Evolutionary conservation across 805 yeast species (phyloP), one percentile per base, ranked within the genome.

Genomic region (Metschnikowia drakensbergensis): DNA sequence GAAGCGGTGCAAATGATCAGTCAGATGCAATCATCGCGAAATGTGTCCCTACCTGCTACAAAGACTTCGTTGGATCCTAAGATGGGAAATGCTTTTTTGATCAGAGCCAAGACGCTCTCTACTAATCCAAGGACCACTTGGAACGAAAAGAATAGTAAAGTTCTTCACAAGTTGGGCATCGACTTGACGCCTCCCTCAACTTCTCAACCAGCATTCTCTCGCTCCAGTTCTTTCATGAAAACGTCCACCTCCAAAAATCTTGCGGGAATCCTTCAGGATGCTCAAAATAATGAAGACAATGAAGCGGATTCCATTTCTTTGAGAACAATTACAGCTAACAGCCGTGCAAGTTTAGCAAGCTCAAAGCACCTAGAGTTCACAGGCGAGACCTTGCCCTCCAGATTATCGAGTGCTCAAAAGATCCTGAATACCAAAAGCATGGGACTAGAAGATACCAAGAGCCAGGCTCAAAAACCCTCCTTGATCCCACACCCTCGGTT

Each of bases 401-500:
- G 22, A 22, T 23, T 35, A 13, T 10, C 30, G 11, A 28, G 9
- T 25, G 22, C 39, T 10, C 25, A 6, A 26, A 39, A 27, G 27
- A 10, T 29, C 28, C 34, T 22, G 34, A 29, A 13, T 4, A 11
- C 29, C 6, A n/a, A 39, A 6, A 41, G 26, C 23, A 6, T 25
- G n/a, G 30, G 10, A 23, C 10, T 22, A 4, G 35, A 30, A 3
- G 10, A 26, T 6, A 5, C 30, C 34, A 43, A n/a, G 17, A 27
- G 6, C 8, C 43, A 4, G 28, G 35, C 26, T 5, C 46, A 30
- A 45, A 53, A 35, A 6, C 49, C 39, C 23, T 42, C 41, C 6
- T 58, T 68, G 45, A 67, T 71, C 33, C 77, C 77, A 5, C 72
- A 73, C 45, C 76, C 76, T 8, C 57, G 72, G 32, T 73, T 73